Evolutionary conservation across 2,329 filamentous ascomycete species (phyloP).

Genomic region (Scedosporium aurantiacum): DNA sequence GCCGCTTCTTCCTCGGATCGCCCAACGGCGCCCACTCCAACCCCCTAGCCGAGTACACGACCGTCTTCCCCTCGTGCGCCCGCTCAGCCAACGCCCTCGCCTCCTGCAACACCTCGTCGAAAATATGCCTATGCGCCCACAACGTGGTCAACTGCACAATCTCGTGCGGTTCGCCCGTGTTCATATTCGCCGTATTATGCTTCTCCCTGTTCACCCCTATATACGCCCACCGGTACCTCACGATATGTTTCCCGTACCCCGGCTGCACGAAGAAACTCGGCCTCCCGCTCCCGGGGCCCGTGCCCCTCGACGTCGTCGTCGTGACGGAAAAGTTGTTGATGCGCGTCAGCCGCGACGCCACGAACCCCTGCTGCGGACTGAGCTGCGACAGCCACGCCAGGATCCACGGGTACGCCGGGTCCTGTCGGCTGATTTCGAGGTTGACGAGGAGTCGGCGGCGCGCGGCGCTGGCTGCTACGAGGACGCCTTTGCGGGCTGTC

Average conservation of each 20-base stretch:
- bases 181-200: constrained; percentile 68
- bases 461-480: constrained; percentile 61
- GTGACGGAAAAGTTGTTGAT: constrained; percentile 49
- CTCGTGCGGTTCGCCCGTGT: constrained; percentile 84
- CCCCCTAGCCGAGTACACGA: constrained; percentile 77
- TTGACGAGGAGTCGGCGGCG: constrained; percentile 84
- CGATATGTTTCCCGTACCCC: constrained; percentile 77
- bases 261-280: constrained; percentile 84
- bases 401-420: constrained; percentile 89
- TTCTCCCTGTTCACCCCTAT: constrained; percentile 81
- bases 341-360: constrained; percentile 46
- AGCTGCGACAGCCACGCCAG: constrained; percentile 88
- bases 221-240: constrained; percentile 79
- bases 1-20: constrained; percentile 73
- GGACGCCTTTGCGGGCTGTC: constrained; percentile 66
- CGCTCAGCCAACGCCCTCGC: constrained; percentile 70
- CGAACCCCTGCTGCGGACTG: constrained; percentile 62
- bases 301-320: constrained; percentile 37
- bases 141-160: constrained; percentile 86
- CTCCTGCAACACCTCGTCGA: constrained; percentile 81
- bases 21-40: constrained; percentile 81
- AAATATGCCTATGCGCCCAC: constrained; percentile 79
- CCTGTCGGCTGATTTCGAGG: constrained; percentile 88
- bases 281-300: constrained; percentile 45
- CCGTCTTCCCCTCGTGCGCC: constrained; percentile 82